These are phyloP conservation scores for Stachybotrys chlorohalonatus DNA, from an alignment of 2,329 filamentous ascomycete genomes.

Conservation along the genomic window DNA sequence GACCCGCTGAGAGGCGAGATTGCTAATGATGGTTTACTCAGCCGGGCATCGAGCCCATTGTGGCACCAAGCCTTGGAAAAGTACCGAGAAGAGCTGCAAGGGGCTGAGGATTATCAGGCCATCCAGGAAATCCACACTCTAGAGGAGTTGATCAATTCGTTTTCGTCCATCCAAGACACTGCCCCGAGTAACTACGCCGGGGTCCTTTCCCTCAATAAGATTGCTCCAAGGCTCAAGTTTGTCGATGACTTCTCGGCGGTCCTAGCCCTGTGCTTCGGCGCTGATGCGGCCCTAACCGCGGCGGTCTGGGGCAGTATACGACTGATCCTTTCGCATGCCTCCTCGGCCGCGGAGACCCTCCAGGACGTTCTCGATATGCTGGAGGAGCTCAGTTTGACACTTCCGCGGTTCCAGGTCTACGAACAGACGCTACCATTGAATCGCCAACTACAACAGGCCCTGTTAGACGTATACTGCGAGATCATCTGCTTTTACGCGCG, in stretches of 20 bases:
- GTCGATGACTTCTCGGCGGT: constrained; percentile 18
- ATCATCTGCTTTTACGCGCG: constrained; percentile 21
- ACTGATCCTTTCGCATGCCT: constrained; percentile 13
- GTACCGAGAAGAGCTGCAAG: too few relatives aligned
- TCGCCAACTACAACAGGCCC: constrained; percentile 12
- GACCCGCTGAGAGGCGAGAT: too few relatives aligned
- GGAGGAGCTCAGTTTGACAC: constrained; percentile 16
- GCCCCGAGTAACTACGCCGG: too few relatives aligned
- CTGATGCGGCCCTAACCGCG: constrained; percentile 15
- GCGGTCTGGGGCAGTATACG: constrained; percentile 19
- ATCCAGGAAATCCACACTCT: too few relatives aligned
- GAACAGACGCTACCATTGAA: constrained; percentile 15
- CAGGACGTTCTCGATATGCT: constrained; percentile 18
- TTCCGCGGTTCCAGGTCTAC: constrained; percentile 16
- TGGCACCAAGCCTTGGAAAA: too few relatives aligned
- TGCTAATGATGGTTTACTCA: too few relatives aligned
- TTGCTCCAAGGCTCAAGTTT: too few relatives aligned
- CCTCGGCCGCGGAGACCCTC: constrained; percentile 12
- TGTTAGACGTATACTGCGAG: constrained; percentile 20
- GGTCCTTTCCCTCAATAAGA: too few relatives aligned
- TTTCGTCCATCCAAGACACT: too few relatives aligned
- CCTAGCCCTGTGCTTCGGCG: constrained; percentile 15
- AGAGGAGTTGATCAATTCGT: too few relatives aligned
- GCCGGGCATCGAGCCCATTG: too few relatives aligned
- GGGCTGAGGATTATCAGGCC: too few relatives aligned